These are phyloP conservation scores for Stachybotrys echinatus DNA, from an alignment of 2,329 filamentous ascomycete genomes.

Conservation along the genomic window DNA sequence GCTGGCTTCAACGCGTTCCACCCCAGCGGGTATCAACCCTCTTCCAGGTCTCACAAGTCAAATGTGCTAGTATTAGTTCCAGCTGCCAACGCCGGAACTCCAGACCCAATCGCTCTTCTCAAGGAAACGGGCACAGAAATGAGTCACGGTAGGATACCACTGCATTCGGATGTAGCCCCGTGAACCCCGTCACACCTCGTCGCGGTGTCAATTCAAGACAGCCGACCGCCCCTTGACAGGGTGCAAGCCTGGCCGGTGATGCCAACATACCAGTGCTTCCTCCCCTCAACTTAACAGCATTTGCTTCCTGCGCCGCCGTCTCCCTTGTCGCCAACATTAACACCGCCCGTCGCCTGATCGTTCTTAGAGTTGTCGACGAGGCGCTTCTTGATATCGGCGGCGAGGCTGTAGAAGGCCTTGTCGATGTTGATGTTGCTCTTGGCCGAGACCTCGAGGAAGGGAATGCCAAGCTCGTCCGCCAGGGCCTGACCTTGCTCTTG, in stretches of 20 bases:
- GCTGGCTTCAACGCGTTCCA: neutral
- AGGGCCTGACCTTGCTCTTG: conserved; percentile 90
- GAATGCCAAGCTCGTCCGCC: conserved; percentile 92
- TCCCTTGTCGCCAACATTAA: conserved; percentile 64
- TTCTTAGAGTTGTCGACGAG: conserved; percentile 87
- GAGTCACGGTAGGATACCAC: conserved; percentile 11
- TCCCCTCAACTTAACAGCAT: conserved; percentile 61
- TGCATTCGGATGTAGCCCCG: neutral
- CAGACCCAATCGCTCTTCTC: conserved; percentile 39
- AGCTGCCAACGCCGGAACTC: conserved; percentile 40
- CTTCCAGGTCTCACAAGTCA: neutral
- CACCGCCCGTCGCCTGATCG: conserved; percentile 56
- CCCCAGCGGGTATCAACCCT: neutral
- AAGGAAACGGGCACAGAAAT: conserved; percentile 11
- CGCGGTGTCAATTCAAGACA: neutral
- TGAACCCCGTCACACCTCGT: neutral
- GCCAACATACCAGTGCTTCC: too few relatives aligned
- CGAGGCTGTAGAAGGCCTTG: conserved; percentile 94
- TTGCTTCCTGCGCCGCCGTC: conserved; percentile 55
- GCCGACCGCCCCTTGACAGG: neutral
- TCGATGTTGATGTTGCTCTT: conserved; percentile 99
- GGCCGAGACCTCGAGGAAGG: conserved; percentile 96
- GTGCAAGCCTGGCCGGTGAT: neutral
- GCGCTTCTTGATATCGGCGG: conserved; percentile 96
- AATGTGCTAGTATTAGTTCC: conserved; percentile 34